phyloP scores from a whole-genome alignment of 352 stramenopile species.

The Globisporangium perplexum region DNA sequence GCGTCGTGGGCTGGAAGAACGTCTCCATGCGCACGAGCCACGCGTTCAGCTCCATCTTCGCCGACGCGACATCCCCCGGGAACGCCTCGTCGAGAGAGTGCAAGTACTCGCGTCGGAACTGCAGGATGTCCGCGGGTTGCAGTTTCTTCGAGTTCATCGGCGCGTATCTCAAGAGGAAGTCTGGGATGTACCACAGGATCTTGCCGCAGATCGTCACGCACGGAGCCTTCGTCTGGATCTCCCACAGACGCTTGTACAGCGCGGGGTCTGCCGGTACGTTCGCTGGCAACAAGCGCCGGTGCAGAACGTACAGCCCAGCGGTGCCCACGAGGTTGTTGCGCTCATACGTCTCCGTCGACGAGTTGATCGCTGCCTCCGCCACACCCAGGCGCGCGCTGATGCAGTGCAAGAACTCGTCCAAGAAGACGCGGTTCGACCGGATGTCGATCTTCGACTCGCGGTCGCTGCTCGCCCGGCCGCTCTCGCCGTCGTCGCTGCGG shows the following conservation, averaged over 20 bases:
- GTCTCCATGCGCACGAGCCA: constrained; percentile 88
- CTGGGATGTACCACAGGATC: constrained; percentile 80
- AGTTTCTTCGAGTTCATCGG: constrained; percentile 84
- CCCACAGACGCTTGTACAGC: constrained; percentile 91
- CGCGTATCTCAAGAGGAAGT: constrained; percentile 83
- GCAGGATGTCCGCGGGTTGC: constrained; percentile 61
- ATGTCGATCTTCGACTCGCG: constrained; percentile 77
- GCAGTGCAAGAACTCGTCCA: constrained; percentile 86
- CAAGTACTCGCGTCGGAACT: constrained; percentile 78
- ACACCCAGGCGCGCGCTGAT: constrained; percentile 63
- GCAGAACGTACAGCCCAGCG: constrained; percentile 87
- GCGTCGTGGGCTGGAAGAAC: constrained; percentile 79
- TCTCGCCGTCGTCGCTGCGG: constrained; percentile 48
- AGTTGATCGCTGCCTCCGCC: constrained; percentile 72
- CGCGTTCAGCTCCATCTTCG: constrained; percentile 76
- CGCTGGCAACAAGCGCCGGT: constrained; percentile 75
- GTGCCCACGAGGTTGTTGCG: constrained; percentile 83
- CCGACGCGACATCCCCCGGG: constrained; percentile 63
- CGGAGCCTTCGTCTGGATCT: constrained; percentile 74
- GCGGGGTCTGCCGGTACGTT: constrained; percentile 82
- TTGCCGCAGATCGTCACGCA: constrained; percentile 82
- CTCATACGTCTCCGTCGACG: constrained; percentile 85
- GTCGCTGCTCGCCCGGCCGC: constrained; percentile 47
- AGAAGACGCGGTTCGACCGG: constrained; percentile 72
- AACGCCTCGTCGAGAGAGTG: constrained; percentile 79